Base-by-base conservation (phyloP, 371 early-diverging fungal species). In the Gilbertella persicaria region DNA sequence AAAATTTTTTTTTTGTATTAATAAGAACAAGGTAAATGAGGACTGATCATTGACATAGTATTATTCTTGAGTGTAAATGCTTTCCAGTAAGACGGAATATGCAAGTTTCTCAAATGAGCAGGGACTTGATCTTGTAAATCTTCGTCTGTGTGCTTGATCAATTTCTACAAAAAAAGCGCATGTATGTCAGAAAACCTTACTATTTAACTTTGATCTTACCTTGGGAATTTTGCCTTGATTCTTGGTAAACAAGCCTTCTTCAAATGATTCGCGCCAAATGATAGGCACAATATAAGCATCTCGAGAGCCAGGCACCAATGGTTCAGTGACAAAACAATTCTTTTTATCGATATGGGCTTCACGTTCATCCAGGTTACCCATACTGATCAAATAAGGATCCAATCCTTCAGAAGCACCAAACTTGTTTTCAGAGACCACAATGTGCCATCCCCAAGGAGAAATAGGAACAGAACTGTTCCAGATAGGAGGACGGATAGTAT, bases 361-460 rank as follows among this genome's bases (percentile, higher is more conserved):
- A 0, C 41, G 16, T 1, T 58, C 54, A 53, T 69, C 58, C 29
- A 75, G 21, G 46, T 75, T 75, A 39, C 75, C 71, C 23, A 75
- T 42, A 20, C 72, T 75, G 21, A 75, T 75, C 4, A 75, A 52
- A 20, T 71, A 65, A 13, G 75, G 75, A 45, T 71, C 75, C 1
- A 62, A 21, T 1, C 56, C 68, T 36, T 55, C 41, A n/a, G 49
- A 30, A 14, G 75, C 65, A 23, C 59, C 75, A 56, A 75, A 71
- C 23, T 65, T 62, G 45, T 75, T 75, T 5, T 56, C 39, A 10
- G 56, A 44, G 19, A 71, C 37, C 12, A 60, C 56, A 21, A 75
- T 67, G 33, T 69, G 60, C 62, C 66, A 58, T 3, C 69, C 72
- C 58, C 49, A 65, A 23, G 75, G 71, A 17, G 71, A 71, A 21